Evolutionary conservation across 2,329 filamentous ascomycete species (phyloP), one percentile per base, ranked within the genome.

Genomic region (Pyrenophora teres): DNA sequence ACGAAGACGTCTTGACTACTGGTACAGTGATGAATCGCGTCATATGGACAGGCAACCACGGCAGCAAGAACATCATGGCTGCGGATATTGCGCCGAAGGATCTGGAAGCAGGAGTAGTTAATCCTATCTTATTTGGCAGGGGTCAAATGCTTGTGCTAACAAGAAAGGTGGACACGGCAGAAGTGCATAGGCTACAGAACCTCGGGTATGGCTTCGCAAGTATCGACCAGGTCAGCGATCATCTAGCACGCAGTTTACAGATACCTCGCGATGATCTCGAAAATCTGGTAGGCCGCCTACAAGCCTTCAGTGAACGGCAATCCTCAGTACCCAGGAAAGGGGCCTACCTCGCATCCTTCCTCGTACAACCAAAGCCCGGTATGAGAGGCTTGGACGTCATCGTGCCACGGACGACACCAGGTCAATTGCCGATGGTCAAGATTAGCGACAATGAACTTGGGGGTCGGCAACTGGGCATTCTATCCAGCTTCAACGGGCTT

Each of bases 71-170:
- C 4, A 69, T 69, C n/a, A 40, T 69, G 4, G 63, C 67, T 9
- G 56, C 57, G 4, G 63, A 70, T 6, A 48, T 65, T 33, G 53
- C 58, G 19, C 46, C 44, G 4, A 61, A 65, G 9, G 77, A 80
- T 38, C 46, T 76, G 0, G 78, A 81, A 54, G 59, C 71, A 5
- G 75, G 70, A 4, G 52, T 70, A 4, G 50, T 62, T 1, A 67
- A 63, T 25, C 62, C 70, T 1, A 68, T 72, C 27, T 54, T 77
- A 0, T 81, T 85, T 32, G 88, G 88, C 3, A 86, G 85, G 52
- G 91, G 92, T 0, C 90, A 92, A 46, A 80, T 95, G 39, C 83
- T 96, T 70, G 92, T 95, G 63, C 81, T 95, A 8, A 87, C 92
- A 5, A 87, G 86, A 9, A 81, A 81, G 37, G 79, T 88, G 1